Evolutionary conservation across 768 basidiomycete genomes (phyloP).

Genomic region (Trametes meyenii): DNA sequence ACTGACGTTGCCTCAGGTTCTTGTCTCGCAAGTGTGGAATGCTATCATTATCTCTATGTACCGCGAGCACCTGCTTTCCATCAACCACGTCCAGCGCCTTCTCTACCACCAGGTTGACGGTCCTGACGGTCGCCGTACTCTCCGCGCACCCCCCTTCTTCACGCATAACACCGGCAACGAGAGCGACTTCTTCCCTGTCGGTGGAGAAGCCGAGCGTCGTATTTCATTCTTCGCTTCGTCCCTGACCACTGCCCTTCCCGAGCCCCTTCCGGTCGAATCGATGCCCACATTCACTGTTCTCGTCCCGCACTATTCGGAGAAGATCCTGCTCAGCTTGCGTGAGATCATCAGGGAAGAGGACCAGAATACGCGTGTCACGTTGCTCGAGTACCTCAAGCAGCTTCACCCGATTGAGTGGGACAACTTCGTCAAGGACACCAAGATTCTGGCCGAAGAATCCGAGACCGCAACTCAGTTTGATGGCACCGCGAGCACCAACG

Average conservation of each 20-base stretch:
- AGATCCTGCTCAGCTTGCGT: slow-evolving; percentile 92
- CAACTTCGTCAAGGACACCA: slow-evolving; percentile 99
- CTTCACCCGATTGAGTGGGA: slow-evolving; percentile 99
- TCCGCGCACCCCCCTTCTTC: slow-evolving; percentile 98
- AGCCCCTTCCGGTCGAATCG: slow-evolving; percentile 93
- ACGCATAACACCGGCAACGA: slow-evolving; percentile 84
- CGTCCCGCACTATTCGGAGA: slow-evolving; percentile 98
- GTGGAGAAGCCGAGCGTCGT: slow-evolving; percentile 94
- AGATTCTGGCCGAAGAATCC: slow-evolving; percentile 94
- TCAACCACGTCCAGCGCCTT: slow-evolving; percentile 96
- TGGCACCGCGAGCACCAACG: slow-evolving; percentile 60
- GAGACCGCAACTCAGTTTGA: slow-evolving; percentile 43
- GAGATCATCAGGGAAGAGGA: slow-evolving; percentile 99
- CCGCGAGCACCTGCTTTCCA: slow-evolving; percentile 95
- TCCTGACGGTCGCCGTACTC: slow-evolving; percentile 84
- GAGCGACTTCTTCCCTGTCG: slow-evolving; percentile 88
- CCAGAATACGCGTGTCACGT: slow-evolving; percentile 92
- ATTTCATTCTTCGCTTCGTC: slow-evolving; percentile 99
- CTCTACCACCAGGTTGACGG: slow-evolving; percentile 96
- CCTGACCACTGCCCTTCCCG: slow-evolving; percentile 92
- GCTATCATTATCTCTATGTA: slow-evolving; percentile 99
- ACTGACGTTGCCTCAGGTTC: slow-evolving; percentile 49
- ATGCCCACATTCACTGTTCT: slow-evolving; percentile 99
- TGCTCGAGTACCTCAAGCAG: slow-evolving; percentile 98
- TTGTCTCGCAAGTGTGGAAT: slow-evolving; percentile 99